Percentiles rank a stretch among this genome's conserved stretches.
Evolutionary conservation across 495 filamentous ascomycete genomes (phyloP).

Genomic region (Penicillium longicatenatum): DNA sequence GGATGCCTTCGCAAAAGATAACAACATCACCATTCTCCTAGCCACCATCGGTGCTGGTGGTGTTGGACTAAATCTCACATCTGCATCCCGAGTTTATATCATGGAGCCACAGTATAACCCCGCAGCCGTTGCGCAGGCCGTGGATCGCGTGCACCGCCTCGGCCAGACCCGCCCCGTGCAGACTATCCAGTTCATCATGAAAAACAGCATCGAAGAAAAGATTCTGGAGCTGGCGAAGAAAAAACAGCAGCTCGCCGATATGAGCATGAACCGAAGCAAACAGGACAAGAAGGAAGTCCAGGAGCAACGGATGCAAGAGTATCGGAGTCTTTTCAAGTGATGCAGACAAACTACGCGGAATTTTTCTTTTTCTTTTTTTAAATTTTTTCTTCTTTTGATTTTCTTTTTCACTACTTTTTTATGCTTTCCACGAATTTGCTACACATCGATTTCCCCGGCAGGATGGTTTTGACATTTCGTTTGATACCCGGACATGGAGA

Average conservation of each 20-base stretch:
- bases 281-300: constrained; percentile 74
- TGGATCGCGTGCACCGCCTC: constrained; percentile 91
- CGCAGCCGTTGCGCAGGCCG: constrained; percentile 87
- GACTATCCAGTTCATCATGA: constrained; percentile 86
- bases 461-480: constrained; percentile 8
- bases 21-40: constrained; percentile 73
- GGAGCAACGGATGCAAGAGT: constrained; percentile 74
- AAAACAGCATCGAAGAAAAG: constrained; percentile 87
- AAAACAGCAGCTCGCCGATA: constrained; percentile 84
- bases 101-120: constrained; percentile 99
- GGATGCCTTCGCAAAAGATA: constrained; percentile 72
- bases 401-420: background rate
- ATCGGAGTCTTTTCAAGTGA: constrained; percentile 80
- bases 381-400: background rate
- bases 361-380: background rate
- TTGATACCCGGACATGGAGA: constrained; percentile 10
- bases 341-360: background rate
- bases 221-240: constrained; percentile 86
- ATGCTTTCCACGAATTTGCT: background rate
- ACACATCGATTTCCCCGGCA: background rate
- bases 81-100: constrained; percentile 83
- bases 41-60: constrained; percentile 93
- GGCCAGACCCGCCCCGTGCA: constrained; percentile 84
- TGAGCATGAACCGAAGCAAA: constrained; percentile 75
- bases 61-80: constrained; percentile 86